phyloP scores from a whole-genome alignment of 495 filamentous ascomycete genomes.

The Neurospora tetraspora region DNA sequence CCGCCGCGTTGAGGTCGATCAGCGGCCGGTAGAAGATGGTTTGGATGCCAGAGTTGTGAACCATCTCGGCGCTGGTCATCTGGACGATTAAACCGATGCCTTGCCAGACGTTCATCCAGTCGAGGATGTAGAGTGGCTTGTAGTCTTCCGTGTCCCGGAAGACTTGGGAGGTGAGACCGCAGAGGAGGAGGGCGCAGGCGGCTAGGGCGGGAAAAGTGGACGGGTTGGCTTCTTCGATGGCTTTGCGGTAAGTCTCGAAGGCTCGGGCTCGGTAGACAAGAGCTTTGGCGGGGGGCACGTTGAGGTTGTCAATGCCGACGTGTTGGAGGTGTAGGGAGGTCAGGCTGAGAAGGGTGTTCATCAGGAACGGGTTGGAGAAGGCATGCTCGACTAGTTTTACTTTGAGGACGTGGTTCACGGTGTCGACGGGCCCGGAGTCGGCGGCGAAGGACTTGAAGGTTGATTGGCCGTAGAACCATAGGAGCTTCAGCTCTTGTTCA shows the following conservation, averaged over 20 bases:
- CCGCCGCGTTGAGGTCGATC: conserved; percentile 25
- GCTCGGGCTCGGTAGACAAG: conserved; percentile 31
- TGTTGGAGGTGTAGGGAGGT: conserved; percentile 33
- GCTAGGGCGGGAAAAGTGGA: conserved; percentile 31
- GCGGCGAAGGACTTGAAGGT: conserved; percentile 31
- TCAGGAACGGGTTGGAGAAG: conserved; percentile 38
- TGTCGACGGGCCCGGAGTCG: conserved; percentile 15
- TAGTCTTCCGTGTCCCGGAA: conserved; percentile 29
- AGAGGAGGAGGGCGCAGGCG: conserved; percentile 31
- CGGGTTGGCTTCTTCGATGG: conserved; percentile 28
- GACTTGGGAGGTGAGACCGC: conserved; percentile 28
- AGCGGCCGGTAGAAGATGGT: conserved; percentile 29
- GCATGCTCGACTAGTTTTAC: conserved; percentile 36
- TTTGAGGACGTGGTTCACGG: conserved; percentile 28
- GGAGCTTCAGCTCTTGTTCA: conserved; percentile 28
- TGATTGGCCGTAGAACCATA: conserved; percentile 32
- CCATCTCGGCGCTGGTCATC: conserved; percentile 10
- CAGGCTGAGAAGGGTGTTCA: conserved; percentile 39
- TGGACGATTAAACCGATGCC: conserved; percentile 35
- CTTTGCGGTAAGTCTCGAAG: conserved; percentile 34
- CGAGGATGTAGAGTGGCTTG: conserved; percentile 28
- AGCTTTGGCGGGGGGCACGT: conserved; percentile 9
- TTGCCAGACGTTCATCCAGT: conserved; percentile 39
- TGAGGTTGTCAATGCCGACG: conserved; percentile 13
- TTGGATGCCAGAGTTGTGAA: conserved; percentile 24